A percentile compares a stretch with the other conserved stretches of the same genome.
These are phyloP conservation scores for Penicillium macrosclerotiorum DNA, from an alignment of 495 filamentous ascomycete species.

Conservation along the genomic window DNA sequence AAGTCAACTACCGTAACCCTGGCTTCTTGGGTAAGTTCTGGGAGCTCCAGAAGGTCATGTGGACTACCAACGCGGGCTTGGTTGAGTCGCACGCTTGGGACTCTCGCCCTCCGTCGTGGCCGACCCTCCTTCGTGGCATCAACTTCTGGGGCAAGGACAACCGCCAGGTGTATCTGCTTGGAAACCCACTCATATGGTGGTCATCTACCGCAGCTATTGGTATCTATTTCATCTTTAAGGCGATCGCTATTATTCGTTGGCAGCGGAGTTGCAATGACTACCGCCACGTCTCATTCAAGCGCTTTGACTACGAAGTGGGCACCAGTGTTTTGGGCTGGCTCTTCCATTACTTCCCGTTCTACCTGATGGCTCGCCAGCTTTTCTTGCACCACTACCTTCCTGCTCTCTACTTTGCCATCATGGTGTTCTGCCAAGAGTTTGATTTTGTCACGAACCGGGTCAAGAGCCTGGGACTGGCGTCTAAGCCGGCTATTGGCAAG, in stretches of 20 bases:
- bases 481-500: conserved; percentile 72
- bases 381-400: conserved; percentile 98
- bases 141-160: conserved; percentile 98
- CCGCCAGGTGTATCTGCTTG: conserved; percentile 93
- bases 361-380: conserved; percentile 93
- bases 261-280: conserved; percentile 91
- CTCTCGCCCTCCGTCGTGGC: conserved; percentile 91
- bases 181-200: conserved; percentile 97
- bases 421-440: conserved; percentile 81
- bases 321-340: conserved; percentile 89
- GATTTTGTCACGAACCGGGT: conserved; percentile 79
- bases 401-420: conserved; percentile 90
- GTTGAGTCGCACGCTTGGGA: conserved; percentile 98
- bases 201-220: conserved; percentile 76
- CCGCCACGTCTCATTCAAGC: conserved; percentile 73
- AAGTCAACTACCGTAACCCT: conserved; percentile 91
- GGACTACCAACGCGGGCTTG: conserved; percentile 94
- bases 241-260: conserved; percentile 84
- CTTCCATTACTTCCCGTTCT: conserved; percentile 97
- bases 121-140: conserved; percentile 88
- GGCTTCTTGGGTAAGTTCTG: conserved; percentile 98
- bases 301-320: conserved; percentile 96
- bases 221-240: conserved; percentile 81
- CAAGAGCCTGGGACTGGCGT: conserved; percentile 60
- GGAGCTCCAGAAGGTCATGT: conserved; percentile 99